phyloP scores from a whole-genome alignment of 1,139 yeast species.

The Arxiozyma slooffiae region DNA sequence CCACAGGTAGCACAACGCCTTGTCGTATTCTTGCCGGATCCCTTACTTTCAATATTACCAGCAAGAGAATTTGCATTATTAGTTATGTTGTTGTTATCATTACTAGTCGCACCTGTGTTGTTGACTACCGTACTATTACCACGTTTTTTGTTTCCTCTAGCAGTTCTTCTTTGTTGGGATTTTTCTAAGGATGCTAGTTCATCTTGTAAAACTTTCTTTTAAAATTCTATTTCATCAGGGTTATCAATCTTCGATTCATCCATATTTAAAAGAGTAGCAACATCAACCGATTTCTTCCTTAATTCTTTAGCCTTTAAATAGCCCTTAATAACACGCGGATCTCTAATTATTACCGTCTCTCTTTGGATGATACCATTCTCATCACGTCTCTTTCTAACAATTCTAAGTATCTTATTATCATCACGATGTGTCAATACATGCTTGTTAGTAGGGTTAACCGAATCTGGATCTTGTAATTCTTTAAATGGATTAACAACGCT shows the following conservation, averaged over 20 bases:
- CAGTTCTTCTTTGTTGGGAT: slow-evolving; percentile 54
- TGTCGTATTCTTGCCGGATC: slow-evolving; percentile 52
- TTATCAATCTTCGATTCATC: slow-evolving; percentile 72
- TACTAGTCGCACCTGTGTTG: background rate
- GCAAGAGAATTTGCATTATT: background rate
- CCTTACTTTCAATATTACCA: slow-evolving; percentile 9
- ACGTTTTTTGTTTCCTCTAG: slow-evolving; percentile 37
- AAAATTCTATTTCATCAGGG: slow-evolving; percentile 74
- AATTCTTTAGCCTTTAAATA: slow-evolving; percentile 72
- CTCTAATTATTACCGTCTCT: slow-evolving; percentile 65
- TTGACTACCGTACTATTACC: background rate
- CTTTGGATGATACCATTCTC: slow-evolving; percentile 82
- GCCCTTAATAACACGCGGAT: slow-evolving; percentile 79
- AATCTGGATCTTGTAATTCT: slow-evolving; percentile 33
- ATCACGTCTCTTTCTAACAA: slow-evolving; percentile 73
- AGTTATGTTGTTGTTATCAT: background rate
- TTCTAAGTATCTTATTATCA: slow-evolving; percentile 47
- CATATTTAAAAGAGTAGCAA: slow-evolving; percentile 28
- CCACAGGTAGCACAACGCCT: slow-evolving; percentile 93
- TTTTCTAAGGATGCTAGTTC: slow-evolving; percentile 78
- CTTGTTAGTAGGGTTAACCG: slow-evolving; percentile 30
- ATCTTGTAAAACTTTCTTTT: slow-evolving; percentile 70
- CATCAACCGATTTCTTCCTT: slow-evolving; percentile 44
- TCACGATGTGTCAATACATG: slow-evolving; percentile 21
- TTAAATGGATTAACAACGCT: slow-evolving; percentile 38